Base-by-base conservation (phyloP, 1,284 basidiomycete species). In the Pseudozyma thailandica region DNA sequence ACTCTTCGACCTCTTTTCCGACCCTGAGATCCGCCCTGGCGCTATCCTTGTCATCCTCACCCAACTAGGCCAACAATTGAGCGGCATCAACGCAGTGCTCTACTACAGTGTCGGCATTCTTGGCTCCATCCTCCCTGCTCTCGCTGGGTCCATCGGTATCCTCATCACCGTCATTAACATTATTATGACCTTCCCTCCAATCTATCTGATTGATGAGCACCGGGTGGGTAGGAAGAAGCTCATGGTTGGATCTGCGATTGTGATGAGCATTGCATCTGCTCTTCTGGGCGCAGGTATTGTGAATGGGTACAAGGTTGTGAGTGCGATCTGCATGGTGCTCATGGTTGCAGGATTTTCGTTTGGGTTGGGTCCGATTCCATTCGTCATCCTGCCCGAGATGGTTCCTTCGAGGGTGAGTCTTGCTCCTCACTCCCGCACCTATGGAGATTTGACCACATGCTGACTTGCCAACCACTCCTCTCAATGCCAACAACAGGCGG, bases 291-390 rank as follows among this genome's bases (percentile, higher is more conserved):
- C 89, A 52, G 90, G 91, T 1, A 85, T 96, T 57, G 83, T 87
- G 56, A 87, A 87, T 13, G 63, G 59, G 3, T 63, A 71, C 38
- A 39, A 50, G 20, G 83, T 85, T 6, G 78, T 93, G 9, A 88
- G 91, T 8, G 93, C 91, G 52, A 79, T 92, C 23, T 88, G 91
- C 4, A 92, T 96, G 70, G 84, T 93, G 44, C 86, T 88, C 1
- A 94, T 96, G 81, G 90, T 96, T 31, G 92, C 90, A 89, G 91
- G 91, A 0, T 97, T 95, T 81, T 91, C 92, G 0, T 85, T 92
- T 35, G 94, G 94, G 1, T 86, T 96, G n/a, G 94, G 94, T 1
- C 93, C 94, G 4, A 64, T 96, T 31, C 94, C 94, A 0, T 96
- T 94, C 81, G 89, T 97, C 39, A 90, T 96, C 83, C 89, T 95